Evolutionary conservation across 192 early-diverging fungal species (phyloP).

Genomic region (Coemansia guatemalensis): DNA sequence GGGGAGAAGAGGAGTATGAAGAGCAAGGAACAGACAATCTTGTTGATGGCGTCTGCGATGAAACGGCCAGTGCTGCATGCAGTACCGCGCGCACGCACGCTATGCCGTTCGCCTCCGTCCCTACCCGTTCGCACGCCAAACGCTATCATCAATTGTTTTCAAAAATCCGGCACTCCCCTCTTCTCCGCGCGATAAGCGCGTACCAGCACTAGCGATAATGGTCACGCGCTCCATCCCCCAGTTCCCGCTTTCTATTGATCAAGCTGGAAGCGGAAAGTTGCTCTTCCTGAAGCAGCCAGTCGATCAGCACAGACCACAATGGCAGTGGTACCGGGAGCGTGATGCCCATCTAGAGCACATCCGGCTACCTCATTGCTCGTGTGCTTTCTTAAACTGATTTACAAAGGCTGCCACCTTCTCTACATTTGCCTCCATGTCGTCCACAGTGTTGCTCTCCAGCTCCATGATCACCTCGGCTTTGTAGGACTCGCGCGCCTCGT

Average conservation of each 20-base stretch:
- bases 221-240: not conserved
- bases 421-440: slow-evolving; percentile 92
- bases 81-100: not conserved
- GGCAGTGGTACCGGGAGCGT: not conserved
- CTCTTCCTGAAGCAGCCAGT: not conserved
- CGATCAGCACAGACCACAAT: slow-evolving; percentile 1
- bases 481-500: slow-evolving; percentile 87
- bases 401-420: slow-evolving; percentile 72
- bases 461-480: slow-evolving; percentile 76
- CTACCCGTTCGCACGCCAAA: not conserved
- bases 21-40: not conserved
- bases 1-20: not conserved
- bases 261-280: not conserved
- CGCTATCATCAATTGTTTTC: not conserved
- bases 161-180: not conserved
- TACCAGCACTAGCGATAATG: not conserved
- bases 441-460: slow-evolving; percentile 73
- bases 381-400: slow-evolving; percentile 45
- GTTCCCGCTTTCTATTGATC: not conserved
- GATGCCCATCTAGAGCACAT: not conserved
- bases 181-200: no score
- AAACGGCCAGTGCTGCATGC: not conserved
- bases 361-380: not conserved
- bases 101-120: not conserved
- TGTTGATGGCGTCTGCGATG: not conserved